A percentile compares a stretch with the other conserved stretches of the same genome.
These are phyloP conservation scores for Pythium dissimile DNA, from an alignment of 352 stramenopile genomes.

Conservation along the genomic window DNA sequence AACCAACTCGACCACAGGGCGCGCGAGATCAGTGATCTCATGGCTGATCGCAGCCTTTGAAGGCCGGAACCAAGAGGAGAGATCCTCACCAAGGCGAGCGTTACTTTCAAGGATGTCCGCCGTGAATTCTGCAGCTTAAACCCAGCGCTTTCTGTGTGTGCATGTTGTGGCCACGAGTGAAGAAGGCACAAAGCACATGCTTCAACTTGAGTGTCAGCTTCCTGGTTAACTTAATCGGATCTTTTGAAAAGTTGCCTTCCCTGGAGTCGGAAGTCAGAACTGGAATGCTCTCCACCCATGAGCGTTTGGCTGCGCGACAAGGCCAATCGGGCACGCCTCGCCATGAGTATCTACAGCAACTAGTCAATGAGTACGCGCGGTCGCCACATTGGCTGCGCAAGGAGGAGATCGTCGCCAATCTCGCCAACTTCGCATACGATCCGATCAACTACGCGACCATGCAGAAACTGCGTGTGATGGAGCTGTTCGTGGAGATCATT, in stretches of 20 bases:
- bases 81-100: too few species aligned
- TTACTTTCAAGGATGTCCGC: too few species aligned
- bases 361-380: slow-evolving; percentile 73
- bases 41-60: too few species aligned
- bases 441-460: slow-evolving; percentile 77
- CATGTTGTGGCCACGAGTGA: too few species aligned
- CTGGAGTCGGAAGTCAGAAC: neutral
- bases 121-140: too few species aligned
- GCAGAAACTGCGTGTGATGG: slow-evolving; percentile 52
- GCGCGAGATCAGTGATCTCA: too few species aligned
- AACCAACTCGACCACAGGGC: too few species aligned
- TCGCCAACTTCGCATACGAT: slow-evolving; percentile 86
- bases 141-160: too few species aligned
- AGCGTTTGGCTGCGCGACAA: slow-evolving; percentile 56
- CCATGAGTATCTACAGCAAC: slow-evolving; percentile 73
- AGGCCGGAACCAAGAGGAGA: too few species aligned
- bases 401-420: slow-evolving; percentile 73
- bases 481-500: slow-evolving; percentile 77
- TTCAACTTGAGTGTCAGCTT: too few species aligned
- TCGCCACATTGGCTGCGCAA: slow-evolving; percentile 53
- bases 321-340: slow-evolving; percentile 61
- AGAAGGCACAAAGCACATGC: too few species aligned
- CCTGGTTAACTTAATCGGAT: slow-evolving; percentile 5
- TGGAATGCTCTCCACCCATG: slow-evolving; percentile 60
- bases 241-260: slow-evolving; percentile 1